Conservation (phyloP, 2,329 filamentous ascomycete genomes). For the Ophiostoma sp. region DNA sequence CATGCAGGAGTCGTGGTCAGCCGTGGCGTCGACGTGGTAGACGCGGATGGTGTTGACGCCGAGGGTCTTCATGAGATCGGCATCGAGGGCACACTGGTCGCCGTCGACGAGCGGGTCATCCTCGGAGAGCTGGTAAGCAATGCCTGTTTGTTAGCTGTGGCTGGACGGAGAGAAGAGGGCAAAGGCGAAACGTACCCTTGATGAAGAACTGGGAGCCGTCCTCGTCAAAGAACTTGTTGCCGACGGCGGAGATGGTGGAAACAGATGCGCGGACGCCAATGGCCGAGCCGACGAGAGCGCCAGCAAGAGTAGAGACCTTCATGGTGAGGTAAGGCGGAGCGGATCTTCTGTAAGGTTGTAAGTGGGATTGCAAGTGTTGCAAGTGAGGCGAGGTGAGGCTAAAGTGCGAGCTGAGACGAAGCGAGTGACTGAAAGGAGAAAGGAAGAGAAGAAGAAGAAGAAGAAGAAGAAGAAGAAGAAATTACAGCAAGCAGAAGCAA, state of each 20-base stretch:
- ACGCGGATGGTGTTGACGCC: constrained; percentile 81
- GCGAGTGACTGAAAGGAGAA: neutral
- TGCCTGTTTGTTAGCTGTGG: constrained; percentile 44
- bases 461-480: neutral
- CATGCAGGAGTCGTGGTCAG: constrained; percentile 76
- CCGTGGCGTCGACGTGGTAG: constrained; percentile 73
- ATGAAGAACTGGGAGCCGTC: constrained; percentile 79
- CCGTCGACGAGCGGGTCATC: constrained; percentile 72
- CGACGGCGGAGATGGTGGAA: constrained; percentile 52
- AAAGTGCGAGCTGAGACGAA: neutral
- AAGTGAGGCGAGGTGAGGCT: neutral
- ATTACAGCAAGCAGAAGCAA: neutral
- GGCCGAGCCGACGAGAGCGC: constrained; percentile 36
- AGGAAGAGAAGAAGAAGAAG: neutral
- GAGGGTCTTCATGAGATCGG: constrained; percentile 69
- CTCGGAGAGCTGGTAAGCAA: constrained; percentile 62
- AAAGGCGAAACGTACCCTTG: constrained; percentile 54
- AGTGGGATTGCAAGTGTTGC: neutral
- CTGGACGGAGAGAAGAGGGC: neutral
- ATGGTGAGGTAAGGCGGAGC: constrained; percentile 31
- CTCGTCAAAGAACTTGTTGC: constrained; percentile 79
- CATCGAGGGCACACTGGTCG: constrained; percentile 72
- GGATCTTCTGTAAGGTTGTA: neutral
- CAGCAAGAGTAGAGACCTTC: constrained; percentile 36
- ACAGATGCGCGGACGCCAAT: constrained; percentile 30